Conservation (phyloP, 2,329 filamentous ascomycete genomes). For the Trichoderma oligosporum region DNA sequence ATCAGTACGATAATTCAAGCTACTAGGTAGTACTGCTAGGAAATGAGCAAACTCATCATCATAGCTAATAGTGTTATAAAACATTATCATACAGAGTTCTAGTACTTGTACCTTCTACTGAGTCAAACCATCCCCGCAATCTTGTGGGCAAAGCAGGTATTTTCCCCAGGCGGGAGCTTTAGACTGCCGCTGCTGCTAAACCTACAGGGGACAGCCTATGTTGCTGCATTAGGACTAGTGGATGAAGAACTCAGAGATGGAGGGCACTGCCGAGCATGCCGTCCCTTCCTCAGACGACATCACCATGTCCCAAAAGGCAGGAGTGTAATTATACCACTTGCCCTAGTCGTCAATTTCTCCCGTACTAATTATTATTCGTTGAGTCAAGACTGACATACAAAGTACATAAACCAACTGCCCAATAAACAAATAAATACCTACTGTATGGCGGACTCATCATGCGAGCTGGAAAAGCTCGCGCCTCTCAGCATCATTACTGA, state of each 20-base stretch:
- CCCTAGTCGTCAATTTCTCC: slow-evolving; percentile 1
- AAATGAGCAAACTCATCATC: no score
- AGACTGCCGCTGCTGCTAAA: neutral
- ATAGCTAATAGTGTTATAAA: no score
- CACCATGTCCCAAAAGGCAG: slow-evolving; percentile 14
- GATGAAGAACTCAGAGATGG: neutral
- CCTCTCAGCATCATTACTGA: slow-evolving; percentile 3
- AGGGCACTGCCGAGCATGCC: slow-evolving; percentile 13
- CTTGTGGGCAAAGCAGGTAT: neutral
- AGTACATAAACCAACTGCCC: neutral
- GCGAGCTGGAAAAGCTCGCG: slow-evolving; percentile 10
- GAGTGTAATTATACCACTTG: slow-evolving; percentile 6
- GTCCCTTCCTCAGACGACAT: slow-evolving; percentile 5
- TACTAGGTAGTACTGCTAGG: no score
- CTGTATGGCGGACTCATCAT: slow-evolving; percentile 4
- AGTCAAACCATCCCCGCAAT: neutral
- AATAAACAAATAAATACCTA: neutral
- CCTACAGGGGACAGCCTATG: neutral
- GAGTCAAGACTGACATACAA: neutral
- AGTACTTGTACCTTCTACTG: no score
- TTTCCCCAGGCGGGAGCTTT: neutral
- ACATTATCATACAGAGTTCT: no score
- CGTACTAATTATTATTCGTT: neutral
- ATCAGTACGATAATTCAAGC: no score
- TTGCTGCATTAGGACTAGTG: neutral